Evolutionary conservation across 306 rosid genomes (phyloP).

Genomic region (Rosa rugosa): DNA sequence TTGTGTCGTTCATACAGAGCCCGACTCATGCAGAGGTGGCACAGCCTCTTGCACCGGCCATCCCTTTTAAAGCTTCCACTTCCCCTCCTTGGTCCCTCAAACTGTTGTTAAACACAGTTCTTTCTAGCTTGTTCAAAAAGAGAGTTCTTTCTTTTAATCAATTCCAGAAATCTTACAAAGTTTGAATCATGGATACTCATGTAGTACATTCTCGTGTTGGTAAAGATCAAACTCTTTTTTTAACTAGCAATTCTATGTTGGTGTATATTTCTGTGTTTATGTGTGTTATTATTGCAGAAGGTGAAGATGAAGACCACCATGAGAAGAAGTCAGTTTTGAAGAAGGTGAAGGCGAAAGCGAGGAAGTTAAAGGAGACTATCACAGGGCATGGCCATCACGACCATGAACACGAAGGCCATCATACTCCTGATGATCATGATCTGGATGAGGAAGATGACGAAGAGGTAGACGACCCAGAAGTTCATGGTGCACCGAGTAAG

Average conservation of each 20-base stretch:
- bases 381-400: slow-evolving; percentile 41
- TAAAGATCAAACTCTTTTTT: background rate
- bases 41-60: background rate
- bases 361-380: slow-evolving; percentile 57
- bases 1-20: slow-evolving; percentile 30
- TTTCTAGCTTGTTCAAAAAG: no score
- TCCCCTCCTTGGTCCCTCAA: background rate
- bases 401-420: slow-evolving; percentile 29
- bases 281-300: slow-evolving; percentile 24
- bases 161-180: no score
- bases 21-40: slow-evolving; percentile 50
- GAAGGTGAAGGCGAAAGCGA: slow-evolving; percentile 75
- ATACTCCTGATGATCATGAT: slow-evolving; percentile 51
- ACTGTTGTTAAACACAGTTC: background rate
- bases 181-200: slow-evolving; percentile 31
- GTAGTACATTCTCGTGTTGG: slow-evolving; percentile 23
- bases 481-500: slow-evolving; percentile 59
- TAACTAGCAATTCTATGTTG: background rate
- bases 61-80: slow-evolving; percentile 29
- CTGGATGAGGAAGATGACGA: slow-evolving; percentile 46
- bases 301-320: slow-evolving; percentile 37
- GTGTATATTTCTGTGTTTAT: background rate
- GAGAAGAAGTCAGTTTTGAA: slow-evolving; percentile 66
- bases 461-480: slow-evolving; percentile 39
- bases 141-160: no score